Conservation (phyloP, 441 rosid genomes). For the Gossypium schwendimanii region DNA sequence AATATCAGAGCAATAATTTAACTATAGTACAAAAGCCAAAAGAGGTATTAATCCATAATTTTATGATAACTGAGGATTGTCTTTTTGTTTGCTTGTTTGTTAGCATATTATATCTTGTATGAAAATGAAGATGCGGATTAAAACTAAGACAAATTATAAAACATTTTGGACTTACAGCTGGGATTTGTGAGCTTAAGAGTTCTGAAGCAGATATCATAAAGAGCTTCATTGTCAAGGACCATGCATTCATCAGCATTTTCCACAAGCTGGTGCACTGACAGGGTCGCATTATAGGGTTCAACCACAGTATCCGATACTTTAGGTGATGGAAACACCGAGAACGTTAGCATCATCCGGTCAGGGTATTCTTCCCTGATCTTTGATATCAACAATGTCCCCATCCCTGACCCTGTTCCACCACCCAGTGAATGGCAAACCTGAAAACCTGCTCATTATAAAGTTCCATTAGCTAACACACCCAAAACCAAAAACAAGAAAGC, state of each 20-base stretch:
- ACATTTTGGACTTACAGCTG: conserved; percentile 10
- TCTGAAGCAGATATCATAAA: conserved; percentile 21
- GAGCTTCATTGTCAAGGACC: conserved; percentile 17
- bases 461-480: neutral
- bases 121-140: neutral
- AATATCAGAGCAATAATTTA: no score
- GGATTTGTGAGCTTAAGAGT: conserved; percentile 21
- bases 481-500: neutral
- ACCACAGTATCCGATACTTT: conserved; percentile 18
- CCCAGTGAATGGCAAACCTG: conserved; percentile 19
- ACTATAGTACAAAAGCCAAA: no score
- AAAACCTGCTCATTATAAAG: conserved; percentile 8
- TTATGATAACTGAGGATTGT: neutral
- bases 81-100: neutral
- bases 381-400: conserved; percentile 19
- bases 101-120: neutral
- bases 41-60: no score
- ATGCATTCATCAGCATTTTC: conserved; percentile 21
- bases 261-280: conserved; percentile 20
- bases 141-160: neutral
- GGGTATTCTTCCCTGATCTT: conserved; percentile 23
- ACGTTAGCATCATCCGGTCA: conserved; percentile 18
- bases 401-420: conserved; percentile 21
- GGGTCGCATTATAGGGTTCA: conserved; percentile 21
- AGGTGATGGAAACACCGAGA: conserved; percentile 19